Conservation (phyloP, 768 basidiomycete species). For the Auricularia sp. region DNA sequence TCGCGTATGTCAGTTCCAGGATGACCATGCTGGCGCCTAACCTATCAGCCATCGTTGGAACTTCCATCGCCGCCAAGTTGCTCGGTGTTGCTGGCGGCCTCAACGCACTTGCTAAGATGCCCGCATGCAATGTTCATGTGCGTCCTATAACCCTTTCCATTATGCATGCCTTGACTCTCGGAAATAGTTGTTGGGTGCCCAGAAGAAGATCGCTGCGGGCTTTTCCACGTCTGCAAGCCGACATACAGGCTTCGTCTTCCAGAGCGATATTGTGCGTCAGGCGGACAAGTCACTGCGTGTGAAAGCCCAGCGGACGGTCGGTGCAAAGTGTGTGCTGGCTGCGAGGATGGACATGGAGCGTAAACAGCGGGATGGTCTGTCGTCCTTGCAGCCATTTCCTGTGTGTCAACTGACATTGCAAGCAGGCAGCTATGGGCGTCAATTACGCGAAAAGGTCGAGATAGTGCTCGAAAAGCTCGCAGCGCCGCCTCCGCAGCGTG, state of each 20-base stretch:
- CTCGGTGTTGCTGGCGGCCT: conserved; percentile 96
- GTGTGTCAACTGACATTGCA: neutral
- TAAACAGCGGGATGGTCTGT: conserved; percentile 63
- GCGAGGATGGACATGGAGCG: conserved; percentile 93
- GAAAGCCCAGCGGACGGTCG: conserved; percentile 87
- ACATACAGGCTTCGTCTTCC: conserved; percentile 95
- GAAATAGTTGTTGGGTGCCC: conserved; percentile 79
- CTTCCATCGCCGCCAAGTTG: conserved; percentile 95
- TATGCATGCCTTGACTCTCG: neutral
- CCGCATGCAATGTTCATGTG: conserved; percentile 90
- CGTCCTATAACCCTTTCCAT: conserved; percentile 19
- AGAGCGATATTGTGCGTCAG: conserved; percentile 76
- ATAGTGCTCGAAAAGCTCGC: conserved; percentile 85
- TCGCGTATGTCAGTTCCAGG: conserved; percentile 97
- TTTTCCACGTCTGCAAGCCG: conserved; percentile 82
- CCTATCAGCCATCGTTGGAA: conserved; percentile 95
- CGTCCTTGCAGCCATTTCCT: neutral
- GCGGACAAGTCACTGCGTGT: conserved; percentile 85
- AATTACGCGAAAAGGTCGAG: conserved; percentile 79
- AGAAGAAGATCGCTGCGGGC: conserved; percentile 84
- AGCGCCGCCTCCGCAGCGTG: conserved; percentile 89
- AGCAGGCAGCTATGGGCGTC: conserved; percentile 68
- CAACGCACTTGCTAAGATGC: conserved; percentile 84
- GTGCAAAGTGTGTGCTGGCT: conserved; percentile 83
- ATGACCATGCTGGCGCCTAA: conserved; percentile 99